Evolutionary conservation across 73 alveolate genomes (phyloP).

Genomic region (Paramecium caudatum): DNA sequence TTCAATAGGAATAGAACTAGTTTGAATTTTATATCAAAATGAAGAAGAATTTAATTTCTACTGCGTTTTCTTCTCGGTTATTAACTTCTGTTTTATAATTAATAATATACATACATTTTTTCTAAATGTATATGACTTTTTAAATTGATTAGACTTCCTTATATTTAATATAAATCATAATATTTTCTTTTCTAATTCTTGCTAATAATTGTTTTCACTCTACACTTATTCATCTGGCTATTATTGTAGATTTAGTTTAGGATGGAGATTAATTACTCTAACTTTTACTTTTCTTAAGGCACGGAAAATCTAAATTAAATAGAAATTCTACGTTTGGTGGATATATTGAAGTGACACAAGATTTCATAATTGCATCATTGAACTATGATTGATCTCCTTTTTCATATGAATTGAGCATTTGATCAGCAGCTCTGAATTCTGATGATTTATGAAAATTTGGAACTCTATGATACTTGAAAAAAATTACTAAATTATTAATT

Average conservation of each 20-base stretch:
- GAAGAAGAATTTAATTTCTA: too few relatives aligned
- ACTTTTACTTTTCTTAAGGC: slow-evolving; percentile 55
- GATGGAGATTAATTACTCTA: slow-evolving; percentile 17
- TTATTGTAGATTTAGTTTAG: neutral
- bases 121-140: neutral
- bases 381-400: slow-evolving; percentile 53
- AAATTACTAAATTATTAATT: slow-evolving; percentile 30
- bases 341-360: slow-evolving; percentile 28
- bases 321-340: slow-evolving; percentile 54
- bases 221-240: neutral
- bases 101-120: too few relatives aligned
- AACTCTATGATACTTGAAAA: neutral
- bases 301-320: neutral
- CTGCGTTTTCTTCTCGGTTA: too few relatives aligned
- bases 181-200: slow-evolving; percentile 26
- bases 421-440: slow-evolving; percentile 51
- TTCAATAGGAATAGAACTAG: too few relatives aligned
- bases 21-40: too few relatives aligned
- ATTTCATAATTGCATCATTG: slow-evolving; percentile 22
- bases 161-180: neutral
- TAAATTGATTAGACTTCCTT: neutral
- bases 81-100: too few relatives aligned
- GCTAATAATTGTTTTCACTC: neutral
- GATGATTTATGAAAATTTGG: slow-evolving; percentile 47
- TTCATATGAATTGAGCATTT: slow-evolving; percentile 55